Base-by-base conservation (phyloP, 306 rosid species). In the Oemleria cerasiformis region DNA sequence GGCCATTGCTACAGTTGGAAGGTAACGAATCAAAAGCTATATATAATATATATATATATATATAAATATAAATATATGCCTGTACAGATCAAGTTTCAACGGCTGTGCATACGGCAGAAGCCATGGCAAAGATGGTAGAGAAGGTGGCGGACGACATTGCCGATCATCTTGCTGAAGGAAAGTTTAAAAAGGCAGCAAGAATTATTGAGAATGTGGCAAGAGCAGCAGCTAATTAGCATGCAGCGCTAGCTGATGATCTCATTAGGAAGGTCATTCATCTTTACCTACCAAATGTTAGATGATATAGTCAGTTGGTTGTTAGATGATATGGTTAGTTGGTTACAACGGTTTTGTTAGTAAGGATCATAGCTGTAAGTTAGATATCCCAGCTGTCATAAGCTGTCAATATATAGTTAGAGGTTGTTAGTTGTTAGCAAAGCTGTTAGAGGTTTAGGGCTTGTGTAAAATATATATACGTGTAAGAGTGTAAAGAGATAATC, bases 121-220 rank as follows among this genome's bases (percentile, higher is more conserved):
- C 41, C 0, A 78, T 84, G 39, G 80, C 72, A 16, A 85, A 84
- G 5, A 5, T 70, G 10, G 74, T 85, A 21, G 92, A 87, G 80
- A 78, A 89, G 20, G 88, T 84, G 68, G 89, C 88, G 0, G 91
- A 84, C 25, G 66, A 65, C 4, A 72, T 78, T 15, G 83, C 68
- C 0, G 77, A 82, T 50, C 54, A 78, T 65, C 82, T 87, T 53
- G 93, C 91, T 0, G 67, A 70, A 19, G 72, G 88, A 48, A 75
- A 75, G 47, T 73, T 81, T 20, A 67, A 54, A 48, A 60, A 78
- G 0, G 76, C 81, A 25, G 89, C 77, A 66, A 7, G 30, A 8
- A 48, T 65, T 23, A 66, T 87, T 19, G 89, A 86, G 78, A 55
- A 72, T 3, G 36, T 78, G n/a, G 96, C 92, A 20, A 60, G 73